Conservation (phyloP, 208 protist genomes). For the Phytomonas francai region DNA sequence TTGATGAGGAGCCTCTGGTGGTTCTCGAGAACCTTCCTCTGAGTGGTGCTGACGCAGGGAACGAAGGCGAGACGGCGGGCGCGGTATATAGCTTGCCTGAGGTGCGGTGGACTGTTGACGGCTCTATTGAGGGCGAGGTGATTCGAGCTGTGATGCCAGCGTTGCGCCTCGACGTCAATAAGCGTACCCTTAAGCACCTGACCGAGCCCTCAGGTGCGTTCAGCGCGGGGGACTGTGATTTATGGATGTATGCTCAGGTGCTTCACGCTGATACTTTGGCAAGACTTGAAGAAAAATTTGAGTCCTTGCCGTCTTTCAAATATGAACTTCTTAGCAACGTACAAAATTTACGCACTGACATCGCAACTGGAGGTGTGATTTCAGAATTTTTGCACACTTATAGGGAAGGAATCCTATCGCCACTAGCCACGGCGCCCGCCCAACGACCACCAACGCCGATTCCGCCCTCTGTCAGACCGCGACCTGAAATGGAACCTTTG, state of each 20-base stretch:
- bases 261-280: slow-evolving; percentile 54
- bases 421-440: slow-evolving; percentile 38
- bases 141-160: slow-evolving; percentile 26
- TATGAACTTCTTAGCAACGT: not conserved
- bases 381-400: not conserved
- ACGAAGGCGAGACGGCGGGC: not conserved
- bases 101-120: slow-evolving; percentile 32
- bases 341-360: not conserved
- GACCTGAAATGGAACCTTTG: slow-evolving; percentile 75
- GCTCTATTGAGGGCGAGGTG: slow-evolving; percentile 42
- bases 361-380: not conserved
- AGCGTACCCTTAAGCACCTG: not conserved
- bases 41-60: slow-evolving; percentile 25
- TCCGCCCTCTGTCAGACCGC: slow-evolving; percentile 52
- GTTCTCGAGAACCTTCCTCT: slow-evolving; percentile 50
- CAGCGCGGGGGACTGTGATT: slow-evolving; percentile 3
- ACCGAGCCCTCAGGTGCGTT: not conserved
- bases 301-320: not conserved
- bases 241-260: slow-evolving; percentile 65
- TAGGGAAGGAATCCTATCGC: slow-evolving; percentile 18
- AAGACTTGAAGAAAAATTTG: slow-evolving; percentile 38
- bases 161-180: slow-evolving; percentile 43
- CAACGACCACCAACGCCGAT: slow-evolving; percentile 79
- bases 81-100: slow-evolving; percentile 28
- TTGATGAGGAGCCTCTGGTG: slow-evolving; percentile 26